phyloP scores from a whole-genome alignment of 2,329 filamentous ascomycete genomes.

The Colletotrichum melonis region DNA sequence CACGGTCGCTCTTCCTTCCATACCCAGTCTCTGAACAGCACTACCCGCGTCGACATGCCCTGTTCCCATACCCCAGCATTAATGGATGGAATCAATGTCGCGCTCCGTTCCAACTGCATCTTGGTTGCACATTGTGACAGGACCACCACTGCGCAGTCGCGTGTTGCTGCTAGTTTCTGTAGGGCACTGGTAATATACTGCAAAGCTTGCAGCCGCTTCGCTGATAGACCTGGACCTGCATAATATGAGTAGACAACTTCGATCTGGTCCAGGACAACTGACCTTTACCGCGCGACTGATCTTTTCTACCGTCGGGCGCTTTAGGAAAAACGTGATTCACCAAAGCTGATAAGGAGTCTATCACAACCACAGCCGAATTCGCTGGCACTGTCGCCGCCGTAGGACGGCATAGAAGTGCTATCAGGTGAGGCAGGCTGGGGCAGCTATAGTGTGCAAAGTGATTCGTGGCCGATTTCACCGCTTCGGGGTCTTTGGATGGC shows the following conservation, averaged over 20 bases:
- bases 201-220: constrained; percentile 62
- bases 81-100: constrained; percentile 80
- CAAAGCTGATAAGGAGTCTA: constrained; percentile 82
- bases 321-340: constrained; percentile 83
- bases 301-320: constrained; percentile 52
- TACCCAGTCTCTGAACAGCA: constrained; percentile 83
- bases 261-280: constrained; percentile 30
- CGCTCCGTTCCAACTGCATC: constrained; percentile 73
- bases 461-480: constrained; percentile 7
- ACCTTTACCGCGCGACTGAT: constrained; percentile 54
- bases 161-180: constrained; percentile 79
- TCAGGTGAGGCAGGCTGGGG: constrained; percentile 75
- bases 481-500: constrained; percentile 19
- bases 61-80: constrained; percentile 84
- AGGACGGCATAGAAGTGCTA: constrained; percentile 80
- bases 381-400: constrained; percentile 70
- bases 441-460: constrained; percentile 62
- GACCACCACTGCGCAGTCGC: constrained; percentile 78
- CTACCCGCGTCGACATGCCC: constrained; percentile 77
- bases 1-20: constrained; percentile 58
- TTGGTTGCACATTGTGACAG: constrained; percentile 87
- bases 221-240: constrained; percentile 49
- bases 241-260: constrained; percentile 2
- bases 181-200: constrained; percentile 76
- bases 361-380: constrained; percentile 75